Base-by-base conservation (phyloP, 257 asterid genomes). In the Fraxinus excelsior region DNA sequence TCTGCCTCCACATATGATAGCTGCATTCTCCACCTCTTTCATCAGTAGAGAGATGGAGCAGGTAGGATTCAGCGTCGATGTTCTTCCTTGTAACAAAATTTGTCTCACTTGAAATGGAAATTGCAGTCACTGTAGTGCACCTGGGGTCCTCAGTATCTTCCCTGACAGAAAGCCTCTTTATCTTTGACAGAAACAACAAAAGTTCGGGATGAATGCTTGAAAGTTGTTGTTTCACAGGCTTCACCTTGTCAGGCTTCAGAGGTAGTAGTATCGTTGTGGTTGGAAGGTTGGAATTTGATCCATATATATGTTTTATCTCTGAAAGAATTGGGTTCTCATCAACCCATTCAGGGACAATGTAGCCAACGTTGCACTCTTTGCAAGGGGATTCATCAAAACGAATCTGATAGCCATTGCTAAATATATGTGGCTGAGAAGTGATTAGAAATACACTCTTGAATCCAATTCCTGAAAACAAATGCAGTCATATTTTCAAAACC, bases 381-480 rank as follows among this genome's bases (percentile, higher is more conserved):
- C 87, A 84, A 34, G 87, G 87, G 18, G 73, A 78, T 80, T 84
- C 87, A 11, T 65, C 81, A 65, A 84, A 84, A 21, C 87, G 58
- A 11, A 84, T 81, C 79, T 78, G 85, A 70, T 81, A 84, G 7
- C 83, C 87, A 38, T 78, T 81, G 82, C 87, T 84, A 46, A 84
- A 84, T 35, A 84, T 81, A 58, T 84, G 72, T 18, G 87, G 87
- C n/a, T 62, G 78, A 9, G 87, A 78, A 38, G 85, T 78, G 73
- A 84, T 84, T 44, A 84, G 82, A 73, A 84, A 84, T 21, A 84
- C 87, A 72, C 87, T 84, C 83, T 84, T 84, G 73, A 84, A 84
- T 26, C 87, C 87, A 78, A 84, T 84, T 1, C 87, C 85, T 81
- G 85, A 28, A 70, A 10, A 56, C 35, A 42, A 64, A 51, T 14